Evolutionary conservation across 306 rosid species (phyloP).

Genomic region (Quercus gilva): DNA sequence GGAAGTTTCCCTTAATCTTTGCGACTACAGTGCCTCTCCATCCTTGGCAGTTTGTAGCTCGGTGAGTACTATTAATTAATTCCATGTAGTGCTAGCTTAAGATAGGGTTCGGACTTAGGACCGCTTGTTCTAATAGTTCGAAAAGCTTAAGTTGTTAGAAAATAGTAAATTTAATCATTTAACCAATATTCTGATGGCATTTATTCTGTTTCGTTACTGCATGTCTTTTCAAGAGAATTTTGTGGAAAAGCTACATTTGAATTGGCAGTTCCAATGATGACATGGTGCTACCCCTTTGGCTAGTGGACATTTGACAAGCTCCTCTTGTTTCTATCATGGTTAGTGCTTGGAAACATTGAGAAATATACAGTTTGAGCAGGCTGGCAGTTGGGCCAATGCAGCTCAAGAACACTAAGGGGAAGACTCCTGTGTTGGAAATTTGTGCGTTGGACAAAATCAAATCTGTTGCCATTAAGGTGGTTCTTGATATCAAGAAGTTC

Average conservation of each 20-base stretch:
- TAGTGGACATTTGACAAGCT: constrained; percentile 51
- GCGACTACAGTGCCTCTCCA: constrained; percentile 75
- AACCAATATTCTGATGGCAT: constrained; percentile 11
- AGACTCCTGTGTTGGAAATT: constrained; percentile 91
- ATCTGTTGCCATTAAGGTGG: constrained; percentile 71
- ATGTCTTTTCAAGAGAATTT: constrained; percentile 73
- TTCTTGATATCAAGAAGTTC: constrained; percentile 67
- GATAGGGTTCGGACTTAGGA: too few species aligned
- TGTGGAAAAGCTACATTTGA: constrained; percentile 75
- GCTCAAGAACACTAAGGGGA: constrained; percentile 70
- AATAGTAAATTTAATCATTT: too few species aligned
- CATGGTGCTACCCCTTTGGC: constrained; percentile 78
- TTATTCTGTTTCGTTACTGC: constrained; percentile 42
- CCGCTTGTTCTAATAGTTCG: too few species aligned
- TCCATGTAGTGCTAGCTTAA: background rate
- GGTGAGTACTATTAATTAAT: constrained; percentile 34
- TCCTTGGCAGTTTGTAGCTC: constrained; percentile 81
- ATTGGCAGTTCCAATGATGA: constrained; percentile 62
- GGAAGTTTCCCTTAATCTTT: constrained; percentile 88
- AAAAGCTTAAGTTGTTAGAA: too few species aligned
- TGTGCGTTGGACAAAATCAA: constrained; percentile 71
- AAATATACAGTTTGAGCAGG: constrained; percentile 69
- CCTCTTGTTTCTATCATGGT: constrained; percentile 58
- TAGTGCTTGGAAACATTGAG: constrained; percentile 58
- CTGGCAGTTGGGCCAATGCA: constrained; percentile 68